Evolutionary conservation across 805 yeast genomes (phyloP), one percentile per base, ranked within the genome.

Genomic region (Monosporozyma servazzii): DNA sequence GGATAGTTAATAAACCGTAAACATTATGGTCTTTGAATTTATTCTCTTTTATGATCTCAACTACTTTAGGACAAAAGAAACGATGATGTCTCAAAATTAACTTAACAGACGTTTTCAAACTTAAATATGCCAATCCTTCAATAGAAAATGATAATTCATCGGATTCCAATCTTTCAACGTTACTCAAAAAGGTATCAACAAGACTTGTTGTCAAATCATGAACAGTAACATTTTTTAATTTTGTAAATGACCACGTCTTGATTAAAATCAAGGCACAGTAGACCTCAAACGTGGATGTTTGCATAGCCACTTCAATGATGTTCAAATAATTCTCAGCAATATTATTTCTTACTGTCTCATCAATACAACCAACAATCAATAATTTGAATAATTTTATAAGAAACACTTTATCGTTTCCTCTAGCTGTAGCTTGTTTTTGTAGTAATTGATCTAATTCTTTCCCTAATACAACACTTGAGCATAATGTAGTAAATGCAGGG

Each of bases 191-290:
- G 2, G 56, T 51, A 0, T 57, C 50, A 1, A 60, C 36, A 17
- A 71, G 63, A 9, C 70, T 59, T 15, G 65, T 59, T 20, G 68
- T 60, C 21, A 76, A 53, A 2, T 70, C 63, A 13, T 70, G 60
- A 3, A 74, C 47, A 6, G 58, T 53, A 2, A 65, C 47, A 5
- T 62, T 59, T 11, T 61, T 68, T 33, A 71, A 62, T 42, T 74
- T 70, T 0, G 77, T 64, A 51, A 75, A 71, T 48, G 75, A 74
- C 86, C 86, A 81, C 2, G 80, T 64, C 61, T 82, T 82, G 6
- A 79, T 66, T n/a, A 80, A 58, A 3, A 76, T 75, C 39, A 80
- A 58, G 0, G 76, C 70, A 0, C 81, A 67, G 11, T 72, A 58
- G 8, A 71, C 48, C 48, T 65, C 65, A 25, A 65, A 62, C 2